phyloP scores from a whole-genome alignment of 1,139 yeast species.

The Barnettozyma hawaiiensis region DNA sequence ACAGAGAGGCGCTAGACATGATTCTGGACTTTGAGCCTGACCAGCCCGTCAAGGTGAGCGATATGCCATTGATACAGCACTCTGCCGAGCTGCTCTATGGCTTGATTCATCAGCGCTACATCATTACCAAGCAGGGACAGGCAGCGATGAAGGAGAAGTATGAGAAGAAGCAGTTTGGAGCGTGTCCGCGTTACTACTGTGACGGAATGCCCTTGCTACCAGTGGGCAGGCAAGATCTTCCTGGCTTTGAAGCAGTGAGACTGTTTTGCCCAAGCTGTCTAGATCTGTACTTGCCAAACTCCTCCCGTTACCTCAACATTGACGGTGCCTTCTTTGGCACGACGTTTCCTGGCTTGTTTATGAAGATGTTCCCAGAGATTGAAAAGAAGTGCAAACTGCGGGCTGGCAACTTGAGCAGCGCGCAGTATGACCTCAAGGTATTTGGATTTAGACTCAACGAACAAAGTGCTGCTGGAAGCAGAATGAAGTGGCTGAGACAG shows the following conservation, averaged over 20 bases:
- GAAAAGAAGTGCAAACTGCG: slow-evolving; percentile 46
- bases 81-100: slow-evolving; percentile 92
- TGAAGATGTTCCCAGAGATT: slow-evolving; percentile 85
- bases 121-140: slow-evolving; percentile 83
- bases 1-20: slow-evolving; percentile 86
- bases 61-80: slow-evolving; percentile 73
- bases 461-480: slow-evolving; percentile 71
- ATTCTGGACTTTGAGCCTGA: slow-evolving; percentile 71
- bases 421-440: slow-evolving; percentile 63
- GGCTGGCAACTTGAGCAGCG: slow-evolving; percentile 34
- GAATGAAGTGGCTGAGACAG: slow-evolving; percentile 92
- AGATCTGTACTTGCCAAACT: slow-evolving; percentile 82
- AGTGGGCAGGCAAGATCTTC: slow-evolving; percentile 84
- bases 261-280: slow-evolving; percentile 92
- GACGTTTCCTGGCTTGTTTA: slow-evolving; percentile 86
- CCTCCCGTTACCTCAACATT: slow-evolving; percentile 75
- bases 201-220: slow-evolving; percentile 92
- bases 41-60: slow-evolving; percentile 50
- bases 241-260: slow-evolving; percentile 88
- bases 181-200: slow-evolving; percentile 86
- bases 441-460: slow-evolving; percentile 87
- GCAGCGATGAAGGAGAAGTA: slow-evolving; percentile 95
- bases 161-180: slow-evolving; percentile 84
- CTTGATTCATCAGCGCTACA: slow-evolving; percentile 86
- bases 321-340: slow-evolving; percentile 98